phyloP scores from a whole-genome alignment of 169 alveolate species.

The Cryptosporidium parvum region DNA sequence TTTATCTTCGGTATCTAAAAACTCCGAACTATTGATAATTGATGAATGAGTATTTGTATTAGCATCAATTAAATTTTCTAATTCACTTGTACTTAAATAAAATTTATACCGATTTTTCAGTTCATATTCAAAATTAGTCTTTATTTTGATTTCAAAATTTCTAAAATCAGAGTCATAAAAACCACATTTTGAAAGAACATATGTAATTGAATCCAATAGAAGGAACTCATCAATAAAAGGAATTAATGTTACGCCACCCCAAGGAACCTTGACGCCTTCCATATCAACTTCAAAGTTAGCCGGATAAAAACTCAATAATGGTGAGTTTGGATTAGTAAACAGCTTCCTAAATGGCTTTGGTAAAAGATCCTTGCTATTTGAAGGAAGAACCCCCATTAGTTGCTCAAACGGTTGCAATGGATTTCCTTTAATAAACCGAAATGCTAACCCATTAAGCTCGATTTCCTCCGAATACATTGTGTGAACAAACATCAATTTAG shows the following conservation, averaged over 20 bases:
- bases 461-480: constrained; percentile 37
- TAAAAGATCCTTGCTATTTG: constrained; percentile 78
- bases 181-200: constrained; percentile 43
- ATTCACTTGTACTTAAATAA: constrained; percentile 4
- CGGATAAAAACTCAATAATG: constrained; percentile 80
- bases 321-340: constrained; percentile 79
- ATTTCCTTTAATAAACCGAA: constrained; percentile 32
- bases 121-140: background rate
- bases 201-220: constrained; percentile 67
- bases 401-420: constrained; percentile 84
- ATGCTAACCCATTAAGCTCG: constrained; percentile 4
- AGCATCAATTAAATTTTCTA: background rate
- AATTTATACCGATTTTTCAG: constrained; percentile 10
- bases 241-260: constrained; percentile 86
- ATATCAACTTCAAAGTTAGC: constrained; percentile 80
- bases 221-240: constrained; percentile 80
- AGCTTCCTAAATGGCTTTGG: constrained; percentile 78
- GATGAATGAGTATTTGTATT: background rate
- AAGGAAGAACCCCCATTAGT: constrained; percentile 83
- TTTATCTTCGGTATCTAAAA: constrained; percentile 5
- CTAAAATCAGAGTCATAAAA: constrained; percentile 28
- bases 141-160: constrained; percentile 4
- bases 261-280: constrained; percentile 84
- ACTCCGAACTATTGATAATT: constrained; percentile 4
- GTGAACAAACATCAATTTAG: constrained; percentile 20